Evolutionary conservation across 2,329 filamentous ascomycete species (phyloP).

Genomic region (Paracorniculantispora psalliotae): DNA sequence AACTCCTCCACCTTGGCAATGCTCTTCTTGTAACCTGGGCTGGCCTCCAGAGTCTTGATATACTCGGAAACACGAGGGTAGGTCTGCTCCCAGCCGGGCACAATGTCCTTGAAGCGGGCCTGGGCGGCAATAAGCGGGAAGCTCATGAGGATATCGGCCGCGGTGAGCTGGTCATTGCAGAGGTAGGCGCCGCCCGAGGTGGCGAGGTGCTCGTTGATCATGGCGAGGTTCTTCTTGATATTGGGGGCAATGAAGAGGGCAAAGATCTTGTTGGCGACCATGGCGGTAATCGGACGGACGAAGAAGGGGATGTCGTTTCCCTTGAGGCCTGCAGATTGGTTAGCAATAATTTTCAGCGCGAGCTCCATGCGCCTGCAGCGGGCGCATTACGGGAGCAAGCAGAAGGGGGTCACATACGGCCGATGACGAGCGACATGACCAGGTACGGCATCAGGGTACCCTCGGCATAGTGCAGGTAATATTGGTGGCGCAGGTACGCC

Average conservation of each 20-base stretch:
- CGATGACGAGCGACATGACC: conserved; percentile 58
- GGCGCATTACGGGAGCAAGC: not conserved
- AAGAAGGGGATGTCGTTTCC: conserved; percentile 45
- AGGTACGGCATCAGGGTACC: conserved; percentile 74
- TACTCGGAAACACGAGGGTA: conserved; percentile 45
- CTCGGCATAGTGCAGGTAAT: conserved; percentile 79
- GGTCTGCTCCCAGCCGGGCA: conserved; percentile 35
- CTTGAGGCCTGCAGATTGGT: conserved; percentile 34
- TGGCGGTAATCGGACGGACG: conserved; percentile 45
- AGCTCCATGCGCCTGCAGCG: not conserved
- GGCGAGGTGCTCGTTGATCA: conserved; percentile 46
- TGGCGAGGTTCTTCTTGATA: conserved; percentile 40
- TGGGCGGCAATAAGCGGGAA: conserved; percentile 45
- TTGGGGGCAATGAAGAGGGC: conserved; percentile 43
- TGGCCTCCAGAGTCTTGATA: conserved; percentile 37
- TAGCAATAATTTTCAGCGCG: not conserved
- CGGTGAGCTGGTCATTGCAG: conserved; percentile 44
- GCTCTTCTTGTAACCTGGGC: conserved; percentile 45
- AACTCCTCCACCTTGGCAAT: conserved; percentile 45
- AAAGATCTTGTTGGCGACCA: conserved; percentile 39
- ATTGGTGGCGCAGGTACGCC: conserved; percentile 55
- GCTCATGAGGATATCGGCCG: conserved; percentile 50
- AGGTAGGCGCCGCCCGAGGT: conserved; percentile 44
- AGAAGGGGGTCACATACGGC: conserved; percentile 33
- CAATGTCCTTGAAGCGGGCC: conserved; percentile 35